Evolutionary conservation across 2,329 filamentous ascomycete species (phyloP).

Genomic region (Aspergillus sp.): DNA sequence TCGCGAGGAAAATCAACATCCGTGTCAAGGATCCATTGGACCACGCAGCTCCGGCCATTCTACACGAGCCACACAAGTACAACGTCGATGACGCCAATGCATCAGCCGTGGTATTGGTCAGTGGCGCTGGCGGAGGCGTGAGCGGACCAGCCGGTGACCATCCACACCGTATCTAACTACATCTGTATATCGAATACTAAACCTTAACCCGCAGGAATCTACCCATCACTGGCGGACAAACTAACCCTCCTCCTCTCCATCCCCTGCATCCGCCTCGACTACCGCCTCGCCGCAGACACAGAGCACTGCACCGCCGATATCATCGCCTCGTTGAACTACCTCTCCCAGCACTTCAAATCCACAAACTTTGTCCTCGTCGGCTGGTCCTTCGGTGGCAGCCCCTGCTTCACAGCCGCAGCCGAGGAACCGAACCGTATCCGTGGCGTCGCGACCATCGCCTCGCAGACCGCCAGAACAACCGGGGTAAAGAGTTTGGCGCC

Average conservation of each 20-base stretch:
- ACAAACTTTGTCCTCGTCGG: constrained; percentile 36
- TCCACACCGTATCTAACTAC: not conserved
- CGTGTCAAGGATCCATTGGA: constrained; percentile 16
- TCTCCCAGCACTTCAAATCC: constrained; percentile 23
- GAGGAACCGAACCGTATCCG: constrained; percentile 23
- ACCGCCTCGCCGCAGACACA: constrained; percentile 30
- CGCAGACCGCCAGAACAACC: constrained; percentile 32
- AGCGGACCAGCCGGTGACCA: constrained; percentile 33
- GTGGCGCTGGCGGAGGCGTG: constrained; percentile 33
- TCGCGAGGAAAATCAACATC: constrained; percentile 11
- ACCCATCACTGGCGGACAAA: constrained; percentile 38
- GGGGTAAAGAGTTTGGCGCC: constrained; percentile 26
- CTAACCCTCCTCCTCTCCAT: constrained; percentile 32
- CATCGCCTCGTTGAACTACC: constrained; percentile 30
- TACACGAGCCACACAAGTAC: constrained; percentile 28
- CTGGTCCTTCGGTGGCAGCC: constrained; percentile 40
- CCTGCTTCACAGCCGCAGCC: constrained; percentile 33
- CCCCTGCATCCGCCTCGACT: constrained; percentile 37
- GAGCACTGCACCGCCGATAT: constrained; percentile 33
- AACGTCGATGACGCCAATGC: constrained; percentile 4
- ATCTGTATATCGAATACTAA: not conserved
- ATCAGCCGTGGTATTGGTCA: constrained; percentile 24
- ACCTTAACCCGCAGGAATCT: constrained; percentile 17
- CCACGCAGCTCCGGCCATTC: constrained; percentile 19
- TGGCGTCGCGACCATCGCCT: constrained; percentile 36